Conservation (phyloP, 1,139 yeast species). For the Kodamaea sp. region DNA sequence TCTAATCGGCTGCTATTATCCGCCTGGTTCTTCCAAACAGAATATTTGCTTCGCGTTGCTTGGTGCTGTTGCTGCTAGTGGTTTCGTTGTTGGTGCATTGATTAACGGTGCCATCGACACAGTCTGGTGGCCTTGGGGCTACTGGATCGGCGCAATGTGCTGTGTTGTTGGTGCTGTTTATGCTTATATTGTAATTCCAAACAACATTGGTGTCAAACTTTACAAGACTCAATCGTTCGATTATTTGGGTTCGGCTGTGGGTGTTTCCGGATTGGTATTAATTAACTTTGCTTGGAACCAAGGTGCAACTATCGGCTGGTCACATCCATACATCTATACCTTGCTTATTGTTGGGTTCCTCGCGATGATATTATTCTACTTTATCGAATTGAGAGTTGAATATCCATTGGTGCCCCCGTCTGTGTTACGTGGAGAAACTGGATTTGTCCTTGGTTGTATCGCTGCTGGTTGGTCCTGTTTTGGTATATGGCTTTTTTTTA, state of each 20-base stretch:
- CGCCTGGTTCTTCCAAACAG: slow-evolving; percentile 35
- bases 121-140: slow-evolving; percentile 56
- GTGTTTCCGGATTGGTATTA: slow-evolving; percentile 47
- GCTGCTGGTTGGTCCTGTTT: slow-evolving; percentile 61
- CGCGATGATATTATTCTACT: slow-evolving; percentile 31
- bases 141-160: slow-evolving; percentile 45
- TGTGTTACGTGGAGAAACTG: slow-evolving; percentile 38
- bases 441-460: slow-evolving; percentile 46
- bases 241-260: slow-evolving; percentile 43
- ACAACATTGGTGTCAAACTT: slow-evolving; percentile 23
- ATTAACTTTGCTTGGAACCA: slow-evolving; percentile 59
- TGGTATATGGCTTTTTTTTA: slow-evolving; percentile 54
- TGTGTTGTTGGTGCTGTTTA: slow-evolving; percentile 25
- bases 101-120: slow-evolving; percentile 44
- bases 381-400: slow-evolving; percentile 31
- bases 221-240: slow-evolving; percentile 34
- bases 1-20: slow-evolving; percentile 49
- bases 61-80: slow-evolving; percentile 60
- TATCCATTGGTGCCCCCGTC: slow-evolving; percentile 49
- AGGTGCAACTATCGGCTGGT: slow-evolving; percentile 62
- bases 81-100: slow-evolving; percentile 49
- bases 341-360: slow-evolving; percentile 47
- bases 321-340: slow-evolving; percentile 44
- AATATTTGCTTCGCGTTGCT: slow-evolving; percentile 44
- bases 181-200: slow-evolving; percentile 43